These are phyloP conservation scores for Diospyros lotus DNA, from an alignment of 148 eudicot species.

Conservation along the genomic window DNA sequence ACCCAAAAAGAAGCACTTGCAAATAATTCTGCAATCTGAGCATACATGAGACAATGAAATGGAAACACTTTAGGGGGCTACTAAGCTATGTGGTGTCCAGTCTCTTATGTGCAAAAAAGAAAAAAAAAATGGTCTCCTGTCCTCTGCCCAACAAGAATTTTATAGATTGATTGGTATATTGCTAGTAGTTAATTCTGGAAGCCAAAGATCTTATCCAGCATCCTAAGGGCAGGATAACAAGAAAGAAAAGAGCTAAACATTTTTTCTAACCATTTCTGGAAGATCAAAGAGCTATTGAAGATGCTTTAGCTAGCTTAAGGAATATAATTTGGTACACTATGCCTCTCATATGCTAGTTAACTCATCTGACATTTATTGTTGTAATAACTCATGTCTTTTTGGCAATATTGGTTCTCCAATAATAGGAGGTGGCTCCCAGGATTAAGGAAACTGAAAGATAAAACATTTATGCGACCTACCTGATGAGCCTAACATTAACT, in stretches of 20 bases:
- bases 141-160: neutral
- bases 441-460: neutral
- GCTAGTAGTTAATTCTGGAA: neutral
- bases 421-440: neutral
- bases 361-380: neutral
- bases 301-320: neutral
- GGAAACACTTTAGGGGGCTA: neutral
- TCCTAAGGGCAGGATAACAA: neutral
- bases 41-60: neutral
- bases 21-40: neutral
- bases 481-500: neutral
- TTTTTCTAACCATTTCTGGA: neutral
- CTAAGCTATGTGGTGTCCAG: neutral
- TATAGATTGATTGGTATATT: neutral
- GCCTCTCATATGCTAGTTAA: too few relatives aligned
- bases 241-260: neutral
- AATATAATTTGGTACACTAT: neutral
- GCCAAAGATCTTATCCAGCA: neutral
- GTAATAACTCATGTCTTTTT: neutral
- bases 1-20: neutral
- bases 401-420: neutral
- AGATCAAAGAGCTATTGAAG: neutral
- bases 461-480: neutral
- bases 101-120: too few relatives aligned
- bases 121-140: neutral